Conservation (phyloP, 805 yeast species). For the Candida ponderosae region DNA sequence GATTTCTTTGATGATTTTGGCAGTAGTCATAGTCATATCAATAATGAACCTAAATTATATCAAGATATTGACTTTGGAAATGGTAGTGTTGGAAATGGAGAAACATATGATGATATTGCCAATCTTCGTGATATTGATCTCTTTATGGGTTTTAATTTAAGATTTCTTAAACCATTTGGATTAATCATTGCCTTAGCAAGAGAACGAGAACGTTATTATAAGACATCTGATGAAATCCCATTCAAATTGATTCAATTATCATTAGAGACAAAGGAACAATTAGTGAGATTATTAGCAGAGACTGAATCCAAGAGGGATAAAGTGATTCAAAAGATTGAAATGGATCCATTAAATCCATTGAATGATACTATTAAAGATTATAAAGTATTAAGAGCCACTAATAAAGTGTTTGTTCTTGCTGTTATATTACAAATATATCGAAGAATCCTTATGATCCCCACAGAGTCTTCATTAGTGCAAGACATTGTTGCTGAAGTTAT, state of each 20-base stretch:
- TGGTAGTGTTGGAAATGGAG: too few relatives aligned
- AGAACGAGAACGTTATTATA: conserved; percentile 9
- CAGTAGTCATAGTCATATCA: too few relatives aligned
- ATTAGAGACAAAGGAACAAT: conserved; percentile 25
- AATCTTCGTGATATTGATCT: conserved; percentile 32
- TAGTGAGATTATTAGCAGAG: conserved; percentile 13
- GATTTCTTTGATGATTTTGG: too few relatives aligned
- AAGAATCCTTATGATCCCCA: conserved; percentile 39
- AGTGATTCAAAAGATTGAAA: conserved; percentile 3
- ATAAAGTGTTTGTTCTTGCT: conserved; percentile 39
- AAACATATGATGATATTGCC: conserved; percentile 15
- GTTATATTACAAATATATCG: conserved; percentile 49
- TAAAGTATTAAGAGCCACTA: conserved; percentile 31
- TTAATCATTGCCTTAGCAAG: conserved; percentile 34
- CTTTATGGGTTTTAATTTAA: conserved; percentile 54
- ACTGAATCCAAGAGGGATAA: conserved; percentile 17
- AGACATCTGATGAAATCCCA: conserved; percentile 7
- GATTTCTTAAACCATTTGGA: conserved; percentile 47
- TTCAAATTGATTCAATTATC: conserved; percentile 15
- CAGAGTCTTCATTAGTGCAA: conserved; percentile 37
- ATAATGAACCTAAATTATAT: too few relatives aligned
- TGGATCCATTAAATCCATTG: neutral
- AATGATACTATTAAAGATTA: conserved; percentile 6
- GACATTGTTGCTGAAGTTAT: conserved; percentile 25
- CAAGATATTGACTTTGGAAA: too few relatives aligned